These are phyloP conservation scores for Trichophyton benhamiae DNA, from an alignment of 2,329 filamentous ascomycete species.

Conservation along the genomic window DNA sequence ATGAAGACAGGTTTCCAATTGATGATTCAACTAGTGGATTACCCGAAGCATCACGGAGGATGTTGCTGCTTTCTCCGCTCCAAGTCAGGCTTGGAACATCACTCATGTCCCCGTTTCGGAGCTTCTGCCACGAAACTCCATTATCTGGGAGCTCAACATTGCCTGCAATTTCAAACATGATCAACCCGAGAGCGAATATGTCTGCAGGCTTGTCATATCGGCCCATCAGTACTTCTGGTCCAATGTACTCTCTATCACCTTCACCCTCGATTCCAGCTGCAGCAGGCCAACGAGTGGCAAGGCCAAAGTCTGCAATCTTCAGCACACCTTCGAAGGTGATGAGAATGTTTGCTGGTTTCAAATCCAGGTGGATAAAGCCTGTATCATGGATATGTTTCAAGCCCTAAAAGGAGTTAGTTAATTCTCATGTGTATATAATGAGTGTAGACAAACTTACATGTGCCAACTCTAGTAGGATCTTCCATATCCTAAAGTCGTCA, in stretches of 20 bases:
- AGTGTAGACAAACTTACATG: slow-evolving; percentile 47
- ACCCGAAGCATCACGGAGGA: slow-evolving; percentile 63
- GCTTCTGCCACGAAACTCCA: slow-evolving; percentile 76
- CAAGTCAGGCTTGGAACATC: slow-evolving; percentile 80
- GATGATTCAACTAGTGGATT: slow-evolving; percentile 42
- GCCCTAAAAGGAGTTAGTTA: slow-evolving; percentile 45
- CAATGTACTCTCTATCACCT: slow-evolving; percentile 92
- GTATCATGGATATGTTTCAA: slow-evolving; percentile 80
- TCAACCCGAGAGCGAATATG: slow-evolving; percentile 85
- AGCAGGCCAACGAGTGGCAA: slow-evolving; percentile 68
- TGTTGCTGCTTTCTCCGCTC: slow-evolving; percentile 55
- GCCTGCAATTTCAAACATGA: slow-evolving; percentile 85
- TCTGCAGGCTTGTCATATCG: slow-evolving; percentile 83
- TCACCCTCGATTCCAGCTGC: slow-evolving; percentile 70
- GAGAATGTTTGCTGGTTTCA: slow-evolving; percentile 55
- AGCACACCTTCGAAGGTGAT: slow-evolving; percentile 54
- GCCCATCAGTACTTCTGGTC: slow-evolving; percentile 78
- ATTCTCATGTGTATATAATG: slow-evolving; percentile 14
- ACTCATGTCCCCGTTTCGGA: slow-evolving; percentile 78
- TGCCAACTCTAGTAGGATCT: slow-evolving; percentile 78
- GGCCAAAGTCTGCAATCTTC: slow-evolving; percentile 56
- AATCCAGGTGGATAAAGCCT: slow-evolving; percentile 61
- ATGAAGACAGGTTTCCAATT: slow-evolving; percentile 26
- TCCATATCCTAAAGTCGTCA: slow-evolving; percentile 98
- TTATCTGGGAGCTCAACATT: slow-evolving; percentile 93